These are phyloP conservation scores for Suillus bovinus DNA, from an alignment of 768 basidiomycete genomes.

Conservation along the genomic window DNA sequence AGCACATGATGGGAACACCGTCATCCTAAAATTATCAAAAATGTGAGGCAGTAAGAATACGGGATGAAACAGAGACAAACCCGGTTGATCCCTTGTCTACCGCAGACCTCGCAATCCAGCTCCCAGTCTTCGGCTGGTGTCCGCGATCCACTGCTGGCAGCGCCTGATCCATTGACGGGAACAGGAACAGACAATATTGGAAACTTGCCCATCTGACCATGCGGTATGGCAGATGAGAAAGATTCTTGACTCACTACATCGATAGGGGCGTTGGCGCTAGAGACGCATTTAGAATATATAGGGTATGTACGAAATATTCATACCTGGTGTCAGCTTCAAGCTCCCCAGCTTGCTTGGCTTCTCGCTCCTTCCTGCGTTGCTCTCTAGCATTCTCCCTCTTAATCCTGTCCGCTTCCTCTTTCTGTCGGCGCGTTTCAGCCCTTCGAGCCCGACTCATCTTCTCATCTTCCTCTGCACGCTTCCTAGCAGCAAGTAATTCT, in stretches of 20 bases:
- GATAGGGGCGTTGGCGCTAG: constrained; percentile 15
- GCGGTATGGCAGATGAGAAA: background rate
- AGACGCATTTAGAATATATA: constrained; percentile 16
- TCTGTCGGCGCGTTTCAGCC: constrained; percentile 54
- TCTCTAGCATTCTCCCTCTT: constrained; percentile 63
- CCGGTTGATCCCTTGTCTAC: constrained; percentile 66
- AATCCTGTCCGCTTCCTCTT: constrained; percentile 55
- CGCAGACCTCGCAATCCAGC: constrained; percentile 86
- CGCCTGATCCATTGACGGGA: constrained; percentile 27
- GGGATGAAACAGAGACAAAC: constrained; percentile 41
- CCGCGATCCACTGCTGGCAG: constrained; percentile 42
- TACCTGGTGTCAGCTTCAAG: constrained; percentile 18
- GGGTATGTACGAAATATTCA: background rate
- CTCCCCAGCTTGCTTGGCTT: constrained; percentile 26
- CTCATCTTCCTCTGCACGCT: constrained; percentile 66
- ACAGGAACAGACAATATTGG: background rate
- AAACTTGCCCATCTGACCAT: constrained; percentile 11
- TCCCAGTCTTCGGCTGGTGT: constrained; percentile 76
- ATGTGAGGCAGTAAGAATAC: constrained; percentile 9
- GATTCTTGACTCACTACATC: constrained; percentile 8
- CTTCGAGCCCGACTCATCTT: constrained; percentile 64
- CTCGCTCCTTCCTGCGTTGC: constrained; percentile 39
- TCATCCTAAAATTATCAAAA: constrained; percentile 59
- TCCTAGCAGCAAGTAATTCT: constrained; percentile 57
- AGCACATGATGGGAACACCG: constrained; percentile 75